Evolutionary conservation across 2,329 filamentous ascomycete genomes (phyloP).

Genomic region (Colletotrichum gloeosporioides): DNA sequence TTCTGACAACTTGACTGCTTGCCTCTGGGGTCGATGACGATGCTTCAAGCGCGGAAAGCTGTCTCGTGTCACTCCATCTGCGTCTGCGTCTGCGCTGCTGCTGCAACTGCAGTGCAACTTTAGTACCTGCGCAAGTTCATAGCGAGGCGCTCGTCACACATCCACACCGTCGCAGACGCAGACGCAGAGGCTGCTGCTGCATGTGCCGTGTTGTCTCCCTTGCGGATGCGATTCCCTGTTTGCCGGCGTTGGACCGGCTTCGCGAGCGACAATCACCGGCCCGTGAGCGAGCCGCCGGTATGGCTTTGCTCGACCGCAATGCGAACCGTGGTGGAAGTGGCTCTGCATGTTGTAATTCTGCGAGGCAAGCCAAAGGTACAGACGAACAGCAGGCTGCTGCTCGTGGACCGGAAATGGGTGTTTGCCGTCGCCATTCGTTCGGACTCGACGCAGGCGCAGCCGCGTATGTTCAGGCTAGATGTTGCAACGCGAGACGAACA

Average conservation of each 20-base stretch:
- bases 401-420: neutral
- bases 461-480: neutral
- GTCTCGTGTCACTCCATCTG: neutral
- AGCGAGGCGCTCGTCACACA: neutral
- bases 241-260: neutral
- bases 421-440: neutral
- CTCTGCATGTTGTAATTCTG: neutral
- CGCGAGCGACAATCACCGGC: neutral
- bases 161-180: neutral
- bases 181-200: neutral
- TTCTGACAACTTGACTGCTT: neutral
- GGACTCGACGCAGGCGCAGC: neutral
- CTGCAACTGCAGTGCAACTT: neutral
- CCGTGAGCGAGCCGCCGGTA: neutral
- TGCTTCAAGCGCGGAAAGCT: neutral
- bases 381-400: neutral
- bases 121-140: slow-evolving; percentile 3
- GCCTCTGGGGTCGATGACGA: neutral
- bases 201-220: neutral
- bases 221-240: neutral
- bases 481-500: neutral
- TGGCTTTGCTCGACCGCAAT: neutral
- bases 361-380: neutral
- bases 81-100: neutral
- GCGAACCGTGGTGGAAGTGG: neutral